Base-by-base conservation (phyloP, 2,329 filamentous ascomycete genomes). In the Conoideocrella luteorostrata region DNA sequence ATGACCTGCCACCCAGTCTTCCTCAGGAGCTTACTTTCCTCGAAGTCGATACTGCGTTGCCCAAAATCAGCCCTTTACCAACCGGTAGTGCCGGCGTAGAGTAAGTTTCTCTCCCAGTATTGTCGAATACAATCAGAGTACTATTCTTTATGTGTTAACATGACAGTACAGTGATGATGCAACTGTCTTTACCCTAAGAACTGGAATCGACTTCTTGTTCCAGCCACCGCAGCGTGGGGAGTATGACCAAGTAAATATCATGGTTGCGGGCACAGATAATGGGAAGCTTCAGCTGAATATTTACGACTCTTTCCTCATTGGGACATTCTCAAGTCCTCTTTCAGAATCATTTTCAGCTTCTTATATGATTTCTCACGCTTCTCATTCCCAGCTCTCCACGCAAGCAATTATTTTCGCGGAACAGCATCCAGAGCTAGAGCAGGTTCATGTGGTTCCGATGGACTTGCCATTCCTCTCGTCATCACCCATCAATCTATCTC, bases 291-390 rank as follows among this genome's bases (percentile, higher is more conserved):
- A 91, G 57, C 70, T 94, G 15, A 87, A 82, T 52, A 88, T 95
- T 38, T 91, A 91, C 60, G 86, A 95, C 60, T 90, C 86, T 5
- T 88, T 95, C 54, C 75, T 86, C 47, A 83, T 94, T 46, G 87
- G 88, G 4, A 74, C 66, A 11, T 82, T 89, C 48, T 61, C 67
- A 46, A 72, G 74, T 45, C 74, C 69, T 22, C 59, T 62, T 2
- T 67, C 64, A 4, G 45, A 42, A 13, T 18, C 54, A 35, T 41
- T 48, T 2, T 43, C 47, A 39, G 43, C 48, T 17, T 54, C 57
- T 22, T 66, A 66, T 44, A 64, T 78, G 17, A 62, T 72, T 36
- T 70, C 67, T 21, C 86, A 94, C 58, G 74, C 84, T 23, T 88
- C 85, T 7, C 84, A 94, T 58, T 76, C 84, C 0, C 71, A 81